Conservation (phyloP, 2,329 filamentous ascomycete genomes). For the Sclerotiophoma versabilis region DNA sequence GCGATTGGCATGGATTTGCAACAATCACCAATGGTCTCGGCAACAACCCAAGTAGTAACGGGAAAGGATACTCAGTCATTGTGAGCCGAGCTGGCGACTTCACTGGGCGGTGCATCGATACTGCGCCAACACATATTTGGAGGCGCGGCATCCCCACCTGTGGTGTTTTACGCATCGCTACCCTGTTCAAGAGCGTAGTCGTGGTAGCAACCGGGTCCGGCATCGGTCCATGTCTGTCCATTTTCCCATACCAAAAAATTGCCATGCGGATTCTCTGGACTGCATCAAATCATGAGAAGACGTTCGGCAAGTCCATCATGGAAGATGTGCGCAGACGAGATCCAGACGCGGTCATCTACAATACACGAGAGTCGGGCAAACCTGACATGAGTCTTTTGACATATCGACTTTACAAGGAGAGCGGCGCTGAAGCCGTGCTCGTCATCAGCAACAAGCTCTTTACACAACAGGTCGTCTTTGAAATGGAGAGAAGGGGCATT, state of each 20-base stretch:
- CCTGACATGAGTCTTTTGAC: constrained; percentile 68
- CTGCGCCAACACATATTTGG: constrained; percentile 47
- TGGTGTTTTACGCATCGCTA: constrained; percentile 47
- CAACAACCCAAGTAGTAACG: constrained; percentile 17
- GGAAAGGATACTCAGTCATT: constrained; percentile 45
- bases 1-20: constrained; percentile 51
- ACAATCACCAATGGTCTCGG: constrained; percentile 45
- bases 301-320: constrained; percentile 68
- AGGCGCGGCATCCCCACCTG: constrained; percentile 48
- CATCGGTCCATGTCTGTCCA: constrained; percentile 55
- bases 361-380: constrained; percentile 68
- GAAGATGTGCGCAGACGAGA: constrained; percentile 66
- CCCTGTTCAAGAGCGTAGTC: constrained; percentile 47
- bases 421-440: constrained; percentile 71
- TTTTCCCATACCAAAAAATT: constrained; percentile 58
- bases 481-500: constrained; percentile 70
- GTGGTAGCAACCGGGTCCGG: constrained; percentile 50
- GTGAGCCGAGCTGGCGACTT: constrained; percentile 51
- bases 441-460: constrained; percentile 76
- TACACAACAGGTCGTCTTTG: constrained; percentile 75
- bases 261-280: constrained; percentile 75
- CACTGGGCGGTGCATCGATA: constrained; percentile 43
- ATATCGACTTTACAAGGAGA: constrained; percentile 61
- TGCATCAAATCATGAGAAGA: constrained; percentile 67
- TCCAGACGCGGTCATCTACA: constrained; percentile 70